Percentiles rank a stretch among this genome's conserved stretches.
phyloP scores from a whole-genome alignment of 345 rosid genomes.

The Carallia pectinifolia region DNA sequence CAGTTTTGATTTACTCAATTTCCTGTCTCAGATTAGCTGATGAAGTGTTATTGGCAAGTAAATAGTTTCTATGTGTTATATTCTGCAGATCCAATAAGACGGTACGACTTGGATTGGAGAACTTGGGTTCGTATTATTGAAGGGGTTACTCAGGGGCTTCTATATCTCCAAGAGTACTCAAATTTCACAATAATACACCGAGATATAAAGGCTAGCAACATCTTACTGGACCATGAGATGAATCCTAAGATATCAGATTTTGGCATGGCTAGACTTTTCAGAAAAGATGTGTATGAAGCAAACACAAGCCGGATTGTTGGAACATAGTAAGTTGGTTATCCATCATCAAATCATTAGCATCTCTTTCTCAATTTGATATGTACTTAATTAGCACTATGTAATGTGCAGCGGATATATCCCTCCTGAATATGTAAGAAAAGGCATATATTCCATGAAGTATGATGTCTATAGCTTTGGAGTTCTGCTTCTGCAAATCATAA shows the following conservation, averaged over 20 bases:
- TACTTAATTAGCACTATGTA: background rate
- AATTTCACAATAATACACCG: slow-evolving; percentile 45
- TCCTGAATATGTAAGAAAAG: slow-evolving; percentile 46
- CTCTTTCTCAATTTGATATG: background rate
- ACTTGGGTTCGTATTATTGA: slow-evolving; percentile 37
- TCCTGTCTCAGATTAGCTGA: too few relatives aligned
- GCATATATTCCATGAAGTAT: slow-evolving; percentile 45
- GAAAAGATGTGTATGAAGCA: slow-evolving; percentile 38
- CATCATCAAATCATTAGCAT: background rate
- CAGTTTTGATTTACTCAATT: background rate
- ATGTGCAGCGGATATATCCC: slow-evolving; percentile 46
- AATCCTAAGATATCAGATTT: slow-evolving; percentile 50
- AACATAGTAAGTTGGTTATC: slow-evolving; percentile 33
- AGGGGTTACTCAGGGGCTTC: slow-evolving; percentile 49
- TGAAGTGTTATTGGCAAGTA: too few relatives aligned
- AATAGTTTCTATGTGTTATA: too few relatives aligned
- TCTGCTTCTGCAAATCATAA: slow-evolving; percentile 45
- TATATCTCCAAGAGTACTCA: slow-evolving; percentile 52
- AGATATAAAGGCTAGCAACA: slow-evolving; percentile 42
- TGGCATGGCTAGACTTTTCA: slow-evolving; percentile 41
- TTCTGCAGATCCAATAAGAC: slow-evolving; percentile 28
- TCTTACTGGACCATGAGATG: slow-evolving; percentile 37
- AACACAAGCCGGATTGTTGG: slow-evolving; percentile 39
- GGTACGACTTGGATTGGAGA: slow-evolving; percentile 27
- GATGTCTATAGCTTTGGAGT: slow-evolving; percentile 58